Conservation (phyloP, 805 yeast species). For the Starmerella asiatica region DNA sequence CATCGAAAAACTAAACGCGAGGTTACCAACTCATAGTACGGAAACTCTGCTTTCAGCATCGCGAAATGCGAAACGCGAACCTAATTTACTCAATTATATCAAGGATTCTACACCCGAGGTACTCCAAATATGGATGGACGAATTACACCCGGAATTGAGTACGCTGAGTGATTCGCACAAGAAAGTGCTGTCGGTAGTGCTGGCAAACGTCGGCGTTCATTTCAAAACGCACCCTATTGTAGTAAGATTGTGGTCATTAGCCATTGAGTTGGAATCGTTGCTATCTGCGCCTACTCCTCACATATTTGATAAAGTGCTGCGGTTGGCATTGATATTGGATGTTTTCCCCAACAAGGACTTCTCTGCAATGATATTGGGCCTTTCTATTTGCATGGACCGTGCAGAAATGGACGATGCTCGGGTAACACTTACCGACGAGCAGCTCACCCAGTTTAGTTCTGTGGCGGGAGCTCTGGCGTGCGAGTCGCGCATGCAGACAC, state of each 20-base stretch:
- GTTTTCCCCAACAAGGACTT: neutral
- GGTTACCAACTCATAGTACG: no score
- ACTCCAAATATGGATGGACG: neutral
- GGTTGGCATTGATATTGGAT: slow-evolving; percentile 1
- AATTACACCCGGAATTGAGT: slow-evolving; percentile 1
- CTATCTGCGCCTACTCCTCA: neutral
- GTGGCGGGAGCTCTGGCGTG: neutral
- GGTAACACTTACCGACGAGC: no score
- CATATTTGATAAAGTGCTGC: slow-evolving; percentile 2
- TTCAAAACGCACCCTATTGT: neutral
- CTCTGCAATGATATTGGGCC: neutral
- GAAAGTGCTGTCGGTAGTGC: slow-evolving; percentile 1
- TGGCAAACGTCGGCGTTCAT: slow-evolving; percentile 4
- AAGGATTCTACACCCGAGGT: neutral
- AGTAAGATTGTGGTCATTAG: slow-evolving; percentile 4
- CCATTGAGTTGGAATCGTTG: slow-evolving; percentile 4
- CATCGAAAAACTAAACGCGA: neutral
- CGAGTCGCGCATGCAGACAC: neutral
- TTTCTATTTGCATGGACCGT: neutral
- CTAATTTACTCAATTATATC: no score
- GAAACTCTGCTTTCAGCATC: no score
- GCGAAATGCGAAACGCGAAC: no score
- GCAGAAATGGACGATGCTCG: no score
- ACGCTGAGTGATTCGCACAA: neutral
- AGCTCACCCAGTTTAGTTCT: neutral